These are phyloP conservation scores for Exophiala bonariae DNA, from an alignment of 2,329 filamentous ascomycete species.

Conservation along the genomic window DNA sequence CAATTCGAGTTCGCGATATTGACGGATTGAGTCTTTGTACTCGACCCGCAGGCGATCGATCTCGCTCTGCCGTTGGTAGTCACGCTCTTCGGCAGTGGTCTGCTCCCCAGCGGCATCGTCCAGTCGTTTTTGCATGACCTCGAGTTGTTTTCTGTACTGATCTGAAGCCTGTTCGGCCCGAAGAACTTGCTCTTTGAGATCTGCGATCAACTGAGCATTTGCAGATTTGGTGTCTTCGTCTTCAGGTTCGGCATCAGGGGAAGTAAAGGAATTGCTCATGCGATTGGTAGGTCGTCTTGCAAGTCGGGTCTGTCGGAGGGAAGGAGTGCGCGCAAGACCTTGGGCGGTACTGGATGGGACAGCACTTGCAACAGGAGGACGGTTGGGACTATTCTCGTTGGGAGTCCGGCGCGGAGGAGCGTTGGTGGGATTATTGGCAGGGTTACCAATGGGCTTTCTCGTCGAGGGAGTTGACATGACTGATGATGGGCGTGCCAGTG, in stretches of 20 bases:
- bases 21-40: slow-evolving; percentile 77
- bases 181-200: slow-evolving; percentile 78
- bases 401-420: slow-evolving; percentile 30
- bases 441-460: slow-evolving; percentile 21
- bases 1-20: slow-evolving; percentile 86
- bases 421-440: slow-evolving; percentile 17
- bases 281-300: slow-evolving; percentile 39
- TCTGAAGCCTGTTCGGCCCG: slow-evolving; percentile 77
- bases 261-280: slow-evolving; percentile 28
- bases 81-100: slow-evolving; percentile 78
- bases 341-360: slow-evolving; percentile 51
- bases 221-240: slow-evolving; percentile 78
- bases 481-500: slow-evolving; percentile 5
- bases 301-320: slow-evolving; percentile 35
- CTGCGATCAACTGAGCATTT: slow-evolving; percentile 74
- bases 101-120: slow-evolving; percentile 85
- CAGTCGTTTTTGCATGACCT: slow-evolving; percentile 79
- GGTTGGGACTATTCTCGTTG: slow-evolving; percentile 18
- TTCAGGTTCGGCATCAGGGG: slow-evolving; percentile 46
- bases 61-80: slow-evolving; percentile 83
- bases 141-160: slow-evolving; percentile 78
- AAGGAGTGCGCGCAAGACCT: slow-evolving; percentile 64
- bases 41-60: slow-evolving; percentile 80
- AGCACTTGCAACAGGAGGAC: slow-evolving; percentile 15
- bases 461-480: slow-evolving; percentile 26